Base-by-base conservation (phyloP, 2,329 filamentous ascomycete genomes). In the Clarireedia sp. region DNA sequence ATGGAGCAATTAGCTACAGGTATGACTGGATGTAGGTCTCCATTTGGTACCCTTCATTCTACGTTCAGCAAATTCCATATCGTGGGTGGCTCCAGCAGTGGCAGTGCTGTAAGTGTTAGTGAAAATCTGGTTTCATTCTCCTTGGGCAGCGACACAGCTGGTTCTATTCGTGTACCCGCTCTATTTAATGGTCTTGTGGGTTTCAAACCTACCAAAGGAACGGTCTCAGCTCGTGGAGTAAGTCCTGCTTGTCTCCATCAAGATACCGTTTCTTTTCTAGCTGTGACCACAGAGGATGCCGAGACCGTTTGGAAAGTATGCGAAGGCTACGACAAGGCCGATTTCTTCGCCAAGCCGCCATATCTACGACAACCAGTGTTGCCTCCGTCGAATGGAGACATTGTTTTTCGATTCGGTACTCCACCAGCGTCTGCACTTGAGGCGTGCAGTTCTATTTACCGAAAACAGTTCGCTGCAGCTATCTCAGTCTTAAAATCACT, bases 1-100 rank as follows among this genome's bases (percentile, higher is more conserved):
- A 70, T 81, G 49, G 78, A 81, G 57, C 78, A 81, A 59, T 70
- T 81, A 12, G 78, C 78, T 6, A 81, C 78, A 1, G 78, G 78
- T 17, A 77, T 77, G 24, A 78, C 75, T 44, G 81, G 80, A 12
- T 80, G 77, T 51, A 72, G 78, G 46, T 78, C 74, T 43, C 76
- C 78, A 0, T 80, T 75, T 56, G 78, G 78, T 2, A 73, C 70
- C 10, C 71, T 76, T 6, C 71, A 74, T 50, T 78, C 74, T 29
- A 73, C 75, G 5, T 78, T 71, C 60, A 71, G 74, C 61, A 67
- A 70, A 45, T 64, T 72, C n/a, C 74, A 76, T 54, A 75, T 80
- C 23, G 75, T 75, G 17, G 79, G 79, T 5, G 78, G 79, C 8
- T 80, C 77, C 2, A 79, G 75, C 19, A 78, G 75, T 33, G 79